Conservation (phyloP, 2,329 filamentous ascomycete species). For the Apiospora koreana region DNA sequence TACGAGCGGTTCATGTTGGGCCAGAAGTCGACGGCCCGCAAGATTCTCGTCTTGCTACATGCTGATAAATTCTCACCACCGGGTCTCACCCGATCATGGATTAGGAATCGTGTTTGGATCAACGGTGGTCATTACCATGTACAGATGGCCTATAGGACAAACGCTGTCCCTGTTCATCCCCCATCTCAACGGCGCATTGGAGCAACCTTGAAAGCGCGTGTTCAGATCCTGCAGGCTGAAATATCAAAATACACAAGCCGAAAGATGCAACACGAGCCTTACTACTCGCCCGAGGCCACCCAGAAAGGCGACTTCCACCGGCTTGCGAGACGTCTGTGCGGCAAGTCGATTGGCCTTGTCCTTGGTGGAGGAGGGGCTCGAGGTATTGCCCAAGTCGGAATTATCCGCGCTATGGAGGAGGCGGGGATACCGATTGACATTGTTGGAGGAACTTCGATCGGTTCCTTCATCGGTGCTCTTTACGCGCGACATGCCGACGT, state of each 20-base stretch:
- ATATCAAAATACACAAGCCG: constrained; percentile 97
- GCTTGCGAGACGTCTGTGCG: constrained; percentile 84
- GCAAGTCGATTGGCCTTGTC: constrained; percentile 91
- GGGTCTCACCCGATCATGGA: constrained; percentile 84
- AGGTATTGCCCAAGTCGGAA: constrained; percentile 89
- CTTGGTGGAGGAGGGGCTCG: constrained; percentile 91
- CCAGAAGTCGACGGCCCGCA: constrained; percentile 95
- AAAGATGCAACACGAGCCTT: constrained; percentile 82
- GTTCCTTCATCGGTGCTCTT: constrained; percentile 89
- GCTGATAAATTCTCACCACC: constrained; percentile 83
- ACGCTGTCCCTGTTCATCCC: constrained; percentile 74
- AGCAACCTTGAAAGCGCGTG: constrained; percentile 83
- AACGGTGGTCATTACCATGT: constrained; percentile 98
- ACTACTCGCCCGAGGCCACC: constrained; percentile 88
- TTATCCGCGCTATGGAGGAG: constrained; percentile 94
- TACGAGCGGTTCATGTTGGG: constrained; percentile 95
- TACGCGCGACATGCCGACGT: constrained; percentile 97
- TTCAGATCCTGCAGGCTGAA: constrained; percentile 93
- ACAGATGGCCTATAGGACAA: constrained; percentile 85
- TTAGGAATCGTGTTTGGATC: constrained; percentile 93
- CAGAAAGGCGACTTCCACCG: constrained; percentile 98
- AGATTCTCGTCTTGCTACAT: constrained; percentile 88
- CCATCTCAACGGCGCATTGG: constrained; percentile 73
- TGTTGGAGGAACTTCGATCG: constrained; percentile 93
- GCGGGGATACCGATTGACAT: constrained; percentile 95